Conservation (phyloP, 2,329 filamentous ascomycete species). For the Stromatinia cepivora region DNA sequence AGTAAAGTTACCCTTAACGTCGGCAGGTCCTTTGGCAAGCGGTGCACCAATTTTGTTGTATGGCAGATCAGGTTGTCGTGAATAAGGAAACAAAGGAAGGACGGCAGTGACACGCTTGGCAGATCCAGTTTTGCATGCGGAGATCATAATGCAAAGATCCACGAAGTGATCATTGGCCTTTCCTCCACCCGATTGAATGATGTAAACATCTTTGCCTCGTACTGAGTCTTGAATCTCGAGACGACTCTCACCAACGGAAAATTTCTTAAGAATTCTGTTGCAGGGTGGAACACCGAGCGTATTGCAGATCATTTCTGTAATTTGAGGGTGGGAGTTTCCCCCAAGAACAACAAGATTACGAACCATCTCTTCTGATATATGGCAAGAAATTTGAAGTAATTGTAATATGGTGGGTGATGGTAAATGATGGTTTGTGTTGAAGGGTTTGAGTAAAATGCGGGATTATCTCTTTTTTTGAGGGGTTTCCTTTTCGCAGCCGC, state of each 20-base stretch:
- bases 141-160: conserved; percentile 96
- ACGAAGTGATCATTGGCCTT: conserved; percentile 96
- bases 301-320: conserved; percentile 84
- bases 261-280: conserved; percentile 83
- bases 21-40: conserved; percentile 65
- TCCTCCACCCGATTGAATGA: conserved; percentile 90
- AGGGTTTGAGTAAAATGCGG: conserved; percentile 29
- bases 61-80: conserved; percentile 90
- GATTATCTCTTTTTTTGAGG: conserved; percentile 23
- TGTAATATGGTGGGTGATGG: conserved; percentile 6
- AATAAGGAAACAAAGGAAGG: conserved; percentile 94
- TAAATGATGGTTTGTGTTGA: neutral
- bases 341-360: conserved; percentile 93
- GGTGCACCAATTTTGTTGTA: conserved; percentile 96
- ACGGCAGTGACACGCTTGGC: conserved; percentile 92
- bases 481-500: conserved; percentile 6
- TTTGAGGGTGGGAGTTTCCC: conserved; percentile 86
- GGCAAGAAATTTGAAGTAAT: neutral
- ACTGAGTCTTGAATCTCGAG: conserved; percentile 97
- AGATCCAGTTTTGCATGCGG: conserved; percentile 93
- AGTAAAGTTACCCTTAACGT: conserved; percentile 65
- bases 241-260: conserved; percentile 90
- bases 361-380: conserved; percentile 62
- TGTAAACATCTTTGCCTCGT: conserved; percentile 97
- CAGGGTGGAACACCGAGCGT: conserved; percentile 84